phyloP scores from a whole-genome alignment of 345 rosid genomes.

The Alliaria petiolata region DNA sequence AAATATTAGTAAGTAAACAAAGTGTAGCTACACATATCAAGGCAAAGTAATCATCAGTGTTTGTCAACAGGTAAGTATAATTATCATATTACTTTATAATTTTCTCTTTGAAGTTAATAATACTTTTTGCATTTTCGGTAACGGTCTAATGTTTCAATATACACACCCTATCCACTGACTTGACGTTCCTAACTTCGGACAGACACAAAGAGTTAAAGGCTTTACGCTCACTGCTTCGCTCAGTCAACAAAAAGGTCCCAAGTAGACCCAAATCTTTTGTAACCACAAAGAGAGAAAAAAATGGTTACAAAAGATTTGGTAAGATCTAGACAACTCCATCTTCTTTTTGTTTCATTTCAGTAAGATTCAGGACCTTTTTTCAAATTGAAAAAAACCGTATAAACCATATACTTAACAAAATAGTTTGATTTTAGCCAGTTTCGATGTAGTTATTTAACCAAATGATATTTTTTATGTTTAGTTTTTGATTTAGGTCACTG shows the following conservation, averaged over 20 bases:
- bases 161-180: not conserved
- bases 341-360: not conserved
- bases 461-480: not conserved
- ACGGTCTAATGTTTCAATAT: not conserved
- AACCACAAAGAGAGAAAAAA: not conserved
- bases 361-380: not conserved
- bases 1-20: not conserved
- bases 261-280: not conserved
- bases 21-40: not conserved
- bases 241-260: conserved; percentile 2
- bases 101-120: not conserved
- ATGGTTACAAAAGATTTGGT: no score
- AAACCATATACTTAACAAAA: not conserved
- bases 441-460: not conserved
- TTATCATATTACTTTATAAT: no score
- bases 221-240: conserved; percentile 10
- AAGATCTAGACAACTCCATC: not conserved
- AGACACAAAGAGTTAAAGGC: not conserved
- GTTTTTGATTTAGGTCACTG: not conserved
- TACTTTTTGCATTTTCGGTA: not conserved
- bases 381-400: not conserved
- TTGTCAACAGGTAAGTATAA: not conserved
- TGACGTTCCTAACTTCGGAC: conserved; percentile 21
- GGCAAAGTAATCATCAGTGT: not conserved
- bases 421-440: not conserved